Conservation (phyloP, 176 grass and related monocot genomes). For the Echinochloa phyllopogon region DNA sequence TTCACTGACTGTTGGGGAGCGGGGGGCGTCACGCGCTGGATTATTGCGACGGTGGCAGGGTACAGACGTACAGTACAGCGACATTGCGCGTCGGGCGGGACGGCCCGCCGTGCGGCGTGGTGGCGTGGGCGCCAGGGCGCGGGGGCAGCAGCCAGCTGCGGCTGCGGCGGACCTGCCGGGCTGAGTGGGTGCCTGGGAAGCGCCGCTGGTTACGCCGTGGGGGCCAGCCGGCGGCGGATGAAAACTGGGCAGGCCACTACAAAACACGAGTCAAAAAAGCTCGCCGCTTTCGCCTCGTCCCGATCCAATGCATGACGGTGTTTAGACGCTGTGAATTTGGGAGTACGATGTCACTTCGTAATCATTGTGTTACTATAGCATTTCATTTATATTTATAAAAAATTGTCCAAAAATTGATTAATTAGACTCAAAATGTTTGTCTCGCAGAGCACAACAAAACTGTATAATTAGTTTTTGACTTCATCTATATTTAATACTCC, state of each 20-base stretch:
- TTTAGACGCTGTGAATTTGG: too few relatives aligned
- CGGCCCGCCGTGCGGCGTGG: not conserved
- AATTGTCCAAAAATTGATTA: too few relatives aligned
- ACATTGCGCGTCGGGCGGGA: not conserved
- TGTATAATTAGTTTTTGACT: too few relatives aligned
- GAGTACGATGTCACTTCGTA: too few relatives aligned
- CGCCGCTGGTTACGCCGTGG: not conserved
- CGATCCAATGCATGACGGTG: too few relatives aligned
- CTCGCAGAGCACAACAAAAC: too few relatives aligned
- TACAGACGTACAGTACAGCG: not conserved
- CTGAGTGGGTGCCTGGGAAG: not conserved
- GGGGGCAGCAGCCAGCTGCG: not conserved
- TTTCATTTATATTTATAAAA: too few relatives aligned
- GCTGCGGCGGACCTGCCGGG: not conserved
- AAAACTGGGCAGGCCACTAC: not conserved
- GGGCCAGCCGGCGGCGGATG: not conserved
- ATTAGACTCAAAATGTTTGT: too few relatives aligned
- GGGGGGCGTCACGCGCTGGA: not conserved
- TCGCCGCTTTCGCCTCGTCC: not conserved
- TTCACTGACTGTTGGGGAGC: not conserved
- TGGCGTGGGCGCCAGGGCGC: not conserved
- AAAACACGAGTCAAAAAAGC: conserved; percentile 22
- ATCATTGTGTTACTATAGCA: too few relatives aligned
- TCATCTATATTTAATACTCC: too few relatives aligned
- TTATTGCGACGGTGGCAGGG: not conserved